Evolutionary conservation across 805 yeast species (phyloP), one percentile per base, ranked within the genome.

Genomic region (Candida gorgasii): DNA sequence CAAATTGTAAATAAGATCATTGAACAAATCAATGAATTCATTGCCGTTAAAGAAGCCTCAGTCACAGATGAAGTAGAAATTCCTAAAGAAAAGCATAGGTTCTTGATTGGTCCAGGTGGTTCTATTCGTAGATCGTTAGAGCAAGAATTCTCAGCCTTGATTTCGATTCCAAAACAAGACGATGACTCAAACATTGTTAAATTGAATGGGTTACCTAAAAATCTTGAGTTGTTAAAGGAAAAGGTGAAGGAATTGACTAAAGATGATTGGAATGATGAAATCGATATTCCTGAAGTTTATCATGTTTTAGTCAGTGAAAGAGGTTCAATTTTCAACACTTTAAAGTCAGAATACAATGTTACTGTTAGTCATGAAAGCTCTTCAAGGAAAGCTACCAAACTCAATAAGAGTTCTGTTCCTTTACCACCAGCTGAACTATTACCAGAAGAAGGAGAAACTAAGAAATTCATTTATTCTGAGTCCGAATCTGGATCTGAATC

Each of bases 71-170:
- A 69, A 28, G 53, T 75, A 44, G 80, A 72, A 12, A 72, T 92
- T 53, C 79, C 93, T 30, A 79, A 80, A 58, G 84, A 80, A 45
- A 84, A 83, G 58, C 92, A 87, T 54, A 78, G 88, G 53, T 73
- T 80, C 8, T 57, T 92, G 39, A 79, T 92, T 61, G 98, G 98
- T 29, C 81, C 89, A 28, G 80, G 81, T 44, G 97, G 98, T 33
- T 56, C 79, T 9, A 75, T 77, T 45, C 87, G 92, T 65, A 84
- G 84, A 52, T 70, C 78, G 8, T 62, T 89, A 49, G 92, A 89
- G 67, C 69, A 76, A 12, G 87, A 84, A 54, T 86, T 75, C 61
- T 69, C 72, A 11, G 90, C 87, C 37, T 58, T 62, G 19, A 62
- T 92, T 42, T 72, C 69, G 35, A 76, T 92, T 57, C 97, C 97